Evolutionary conservation across 2,329 filamentous ascomycete genomes (phyloP), one percentile per base, ranked within the genome.

Genomic region (Ceratocystis ficicola): DNA sequence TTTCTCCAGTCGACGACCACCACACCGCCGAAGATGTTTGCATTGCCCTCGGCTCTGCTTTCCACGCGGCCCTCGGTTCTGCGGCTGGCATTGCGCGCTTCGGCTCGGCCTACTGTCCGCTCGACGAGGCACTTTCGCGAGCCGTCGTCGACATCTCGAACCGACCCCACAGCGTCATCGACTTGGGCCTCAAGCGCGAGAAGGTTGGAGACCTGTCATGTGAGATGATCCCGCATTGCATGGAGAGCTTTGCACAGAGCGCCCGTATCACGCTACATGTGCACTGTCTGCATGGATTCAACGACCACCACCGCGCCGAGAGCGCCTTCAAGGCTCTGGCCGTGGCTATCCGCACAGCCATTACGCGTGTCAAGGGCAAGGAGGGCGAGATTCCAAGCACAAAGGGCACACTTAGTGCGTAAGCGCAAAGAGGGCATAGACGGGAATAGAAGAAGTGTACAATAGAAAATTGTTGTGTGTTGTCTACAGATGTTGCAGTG

Each of bases 11-110:
- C 75, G 94, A 99, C 78, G 94, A 97, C 81, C 94, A 99, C 79
- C 94, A 99, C 83, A 96, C 93, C 7, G 88, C 92, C 69, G 94
- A 99, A 80, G 94, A 99, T 75, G 88, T 90, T 68, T 96, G 90
- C 77, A 87, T 99, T 70, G 90, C 93, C 15, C 85, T 99, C 25
- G 94, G 94, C 62, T 80, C 82, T 70, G 90, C 91, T 66, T 96
- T 97, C 78, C 88, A 88, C 72, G 76, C 81, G 62, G 90, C 92
- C 17, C 84, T 99, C 52, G 87, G 88, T 69, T 83, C 84, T 8
- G 88, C 88, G 7, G 81, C 86, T 32, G 94, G 93, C 20, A 85
- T 97, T 62, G 88, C 90, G 67, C 87, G 94, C 61, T 99, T 96
- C 77, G 94, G 93, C 41, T 88, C 85, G 72, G 94, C 91, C 68